Percentiles rank a stretch among this genome's conserved stretches.
phyloP scores from a whole-genome alignment of 2,329 filamentous ascomycete genomes.

The Sporothrix euskadiensis region DNA sequence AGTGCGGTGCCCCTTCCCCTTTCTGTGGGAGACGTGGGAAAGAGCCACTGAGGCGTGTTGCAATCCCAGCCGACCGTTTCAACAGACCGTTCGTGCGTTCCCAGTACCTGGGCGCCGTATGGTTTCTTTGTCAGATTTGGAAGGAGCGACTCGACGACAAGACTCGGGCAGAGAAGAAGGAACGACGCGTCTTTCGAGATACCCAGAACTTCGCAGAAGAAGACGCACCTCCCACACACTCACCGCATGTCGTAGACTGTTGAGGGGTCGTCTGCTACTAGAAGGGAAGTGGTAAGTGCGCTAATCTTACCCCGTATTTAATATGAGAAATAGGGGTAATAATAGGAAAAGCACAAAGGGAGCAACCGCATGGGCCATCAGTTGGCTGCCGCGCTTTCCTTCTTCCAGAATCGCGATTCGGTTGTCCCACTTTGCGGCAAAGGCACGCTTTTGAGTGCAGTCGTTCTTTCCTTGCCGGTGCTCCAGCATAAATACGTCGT shows the following conservation, averaged over 20 bases:
- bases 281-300: conserved; percentile 19
- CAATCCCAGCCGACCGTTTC: conserved; percentile 19
- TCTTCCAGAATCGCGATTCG: conserved; percentile 25
- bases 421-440: conserved; percentile 5
- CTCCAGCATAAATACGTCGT: neutral
- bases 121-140: neutral
- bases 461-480: neutral
- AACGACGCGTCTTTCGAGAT: neutral
- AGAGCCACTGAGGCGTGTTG: conserved; percentile 14
- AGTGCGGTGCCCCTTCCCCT: neutral
- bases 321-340: conserved; percentile 31
- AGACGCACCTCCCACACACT: neutral
- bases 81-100: conserved; percentile 7
- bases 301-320: conserved; percentile 27
- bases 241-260: conserved; percentile 15
- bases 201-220: neutral
- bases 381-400: conserved; percentile 3
- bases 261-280: neutral
- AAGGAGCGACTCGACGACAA: neutral
- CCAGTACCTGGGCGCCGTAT: conserved; percentile 9
- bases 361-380: conserved; percentile 17
- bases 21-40: neutral
- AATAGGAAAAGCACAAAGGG: conserved; percentile 19
- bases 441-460: neutral
- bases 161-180: neutral